Base-by-base conservation (phyloP, 1,284 basidiomycete genomes). In the Neolentinus lepideus region DNA sequence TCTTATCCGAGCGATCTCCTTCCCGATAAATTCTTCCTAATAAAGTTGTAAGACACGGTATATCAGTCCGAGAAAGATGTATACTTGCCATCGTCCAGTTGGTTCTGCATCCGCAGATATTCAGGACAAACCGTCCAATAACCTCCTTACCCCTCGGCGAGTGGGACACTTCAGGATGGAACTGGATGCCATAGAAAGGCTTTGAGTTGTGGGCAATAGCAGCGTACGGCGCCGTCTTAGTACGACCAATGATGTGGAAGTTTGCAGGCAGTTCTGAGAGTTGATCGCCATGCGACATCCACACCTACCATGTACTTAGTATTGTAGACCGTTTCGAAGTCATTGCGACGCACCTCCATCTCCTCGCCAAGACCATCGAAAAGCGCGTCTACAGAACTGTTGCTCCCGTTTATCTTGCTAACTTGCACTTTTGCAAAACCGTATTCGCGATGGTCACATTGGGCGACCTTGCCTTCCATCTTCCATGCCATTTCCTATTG, bases 251-350 rank as follows among this genome's bases (percentile, higher is more conserved):
- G 61, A 92, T 82, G 66, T 92, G 84, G 73, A 98, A 99, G 64
- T 88, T 75, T 0, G 85, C 75, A 21, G 97, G 97, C 8, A 90
- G 78, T 56, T 80, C 81, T 33, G 85, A 88, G 51, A 99, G 81
- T 65, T 98, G 94, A 71, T 99, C 97, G 21, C 96, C 96, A 69
- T 99, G 97, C 33, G 94, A 98, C 97, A 99, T 99, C 97, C 97
- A 99, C 36, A 98, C 96, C 90, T 96, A 62, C n/a, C 29, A 51
- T 11, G 21, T 55, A 27, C 45, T 24, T 48, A 45, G 35, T 31
- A 51, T 19, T 3, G 24, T 16, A 48, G 16, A 16, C 27, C 16
- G 29, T 12, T 54, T 14, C 47, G 27, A 25, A 19, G 25, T 43
- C 11, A 45, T 16, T 4, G 19, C 14, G 61, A 69, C 76, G 58